A percentile compares a stretch with the other conserved stretches of the same genome.
These are phyloP conservation scores for Tephrocybe sp. DNA, from an alignment of 768 basidiomycete species.

Conservation along the genomic window DNA sequence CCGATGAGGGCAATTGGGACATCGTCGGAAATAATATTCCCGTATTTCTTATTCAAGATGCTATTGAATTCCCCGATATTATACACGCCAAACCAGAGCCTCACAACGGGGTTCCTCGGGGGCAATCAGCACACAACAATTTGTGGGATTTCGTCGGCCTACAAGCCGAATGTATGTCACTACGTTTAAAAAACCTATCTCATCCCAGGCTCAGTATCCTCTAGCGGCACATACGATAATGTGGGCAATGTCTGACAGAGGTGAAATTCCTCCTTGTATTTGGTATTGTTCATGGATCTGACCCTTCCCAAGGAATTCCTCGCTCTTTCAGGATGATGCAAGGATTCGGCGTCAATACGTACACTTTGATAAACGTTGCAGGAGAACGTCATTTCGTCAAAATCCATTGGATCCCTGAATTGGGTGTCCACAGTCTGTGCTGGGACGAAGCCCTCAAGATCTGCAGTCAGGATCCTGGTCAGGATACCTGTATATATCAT, in stretches of 20 bases:
- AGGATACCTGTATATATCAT: constrained; percentile 5
- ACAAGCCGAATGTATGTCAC: constrained; percentile 55
- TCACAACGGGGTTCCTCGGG: constrained; percentile 73
- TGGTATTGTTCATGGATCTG: neutral
- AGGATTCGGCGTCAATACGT: constrained; percentile 87
- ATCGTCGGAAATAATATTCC: constrained; percentile 84
- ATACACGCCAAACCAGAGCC: constrained; percentile 87
- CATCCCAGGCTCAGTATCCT: neutral
- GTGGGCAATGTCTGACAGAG: constrained; percentile 86
- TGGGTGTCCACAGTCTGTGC: constrained; percentile 78
- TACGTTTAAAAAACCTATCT: neutral
- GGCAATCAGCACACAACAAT: constrained; percentile 74
- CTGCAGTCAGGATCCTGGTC: constrained; percentile 76
- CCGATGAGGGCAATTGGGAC: constrained; percentile 60
- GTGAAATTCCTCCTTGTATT: constrained; percentile 13
- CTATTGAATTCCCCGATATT: constrained; percentile 83
- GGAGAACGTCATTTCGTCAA: constrained; percentile 82
- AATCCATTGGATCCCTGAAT: constrained; percentile 79
- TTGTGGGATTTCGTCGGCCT: constrained; percentile 84
- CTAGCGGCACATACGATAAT: constrained; percentile 70
- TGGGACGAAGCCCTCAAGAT: constrained; percentile 94
- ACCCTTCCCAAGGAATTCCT: constrained; percentile 51
- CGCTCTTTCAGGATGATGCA: constrained; percentile 89
- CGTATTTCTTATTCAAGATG: constrained; percentile 79
- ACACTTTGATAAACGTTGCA: constrained; percentile 62